phyloP scores from a whole-genome alignment of 768 basidiomycete species.

The Clathrus columnatus region DNA sequence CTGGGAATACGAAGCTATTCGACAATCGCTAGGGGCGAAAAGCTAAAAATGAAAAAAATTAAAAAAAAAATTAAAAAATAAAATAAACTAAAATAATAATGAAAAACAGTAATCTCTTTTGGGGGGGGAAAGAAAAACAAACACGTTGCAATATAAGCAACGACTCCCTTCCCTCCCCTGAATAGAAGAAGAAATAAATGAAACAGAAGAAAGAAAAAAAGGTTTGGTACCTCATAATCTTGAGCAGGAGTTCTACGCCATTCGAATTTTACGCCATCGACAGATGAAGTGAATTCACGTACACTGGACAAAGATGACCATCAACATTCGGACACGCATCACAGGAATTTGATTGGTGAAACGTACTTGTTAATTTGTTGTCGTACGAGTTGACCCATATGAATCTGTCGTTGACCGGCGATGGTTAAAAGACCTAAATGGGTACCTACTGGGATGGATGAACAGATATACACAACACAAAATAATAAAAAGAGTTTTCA shows the following conservation, averaged over 20 bases:
- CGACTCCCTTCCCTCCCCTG: too few species aligned
- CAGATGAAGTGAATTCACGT: conserved; percentile 42
- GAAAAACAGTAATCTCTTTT: too few species aligned
- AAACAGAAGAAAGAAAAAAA: not conserved
- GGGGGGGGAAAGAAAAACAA: too few species aligned
- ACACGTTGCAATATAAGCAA: too few species aligned
- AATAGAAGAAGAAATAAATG: too few species aligned
- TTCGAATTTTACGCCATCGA: conserved; percentile 52
- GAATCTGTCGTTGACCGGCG: conserved; percentile 41
- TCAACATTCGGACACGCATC: not conserved
- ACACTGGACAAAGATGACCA: conserved; percentile 31
- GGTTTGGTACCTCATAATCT: conserved; percentile 4
- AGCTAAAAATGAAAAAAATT: not conserved
- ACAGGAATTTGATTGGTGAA: not conserved
- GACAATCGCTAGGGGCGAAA: conserved; percentile 5
- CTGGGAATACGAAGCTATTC: conserved; percentile 8
- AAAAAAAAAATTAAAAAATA: not conserved
- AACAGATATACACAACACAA: not conserved
- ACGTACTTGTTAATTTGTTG: conserved; percentile 26
- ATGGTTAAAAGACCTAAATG: conserved; percentile 40
- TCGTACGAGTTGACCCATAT: conserved; percentile 56
- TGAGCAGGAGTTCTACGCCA: conserved; percentile 40
- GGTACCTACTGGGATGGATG: conserved; percentile 13
- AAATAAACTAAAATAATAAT: not conserved
- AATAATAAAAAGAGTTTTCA: too few species aligned